Conservation (phyloP, 352 stramenopile genomes). For the Globisporangium apiculatum region DNA sequence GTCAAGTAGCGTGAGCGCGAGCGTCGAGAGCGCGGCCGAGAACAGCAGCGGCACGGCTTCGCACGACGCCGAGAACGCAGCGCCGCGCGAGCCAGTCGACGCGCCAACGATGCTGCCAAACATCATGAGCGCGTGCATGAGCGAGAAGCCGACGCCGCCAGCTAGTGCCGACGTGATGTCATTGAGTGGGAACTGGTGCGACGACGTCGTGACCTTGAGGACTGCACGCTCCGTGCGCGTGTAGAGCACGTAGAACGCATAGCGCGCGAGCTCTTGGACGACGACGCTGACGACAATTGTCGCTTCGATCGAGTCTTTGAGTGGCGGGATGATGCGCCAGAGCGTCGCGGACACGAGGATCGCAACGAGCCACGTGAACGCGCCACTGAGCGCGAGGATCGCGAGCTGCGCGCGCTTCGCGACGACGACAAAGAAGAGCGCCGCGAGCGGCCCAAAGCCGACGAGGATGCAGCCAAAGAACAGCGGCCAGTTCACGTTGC, state of each 20-base stretch:
- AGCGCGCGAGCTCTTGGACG: conserved; percentile 62
- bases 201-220: conserved; percentile 64
- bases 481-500: conserved; percentile 76
- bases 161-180: conserved; percentile 81
- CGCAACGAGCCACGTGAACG: conserved; percentile 77
- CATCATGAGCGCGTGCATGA: conserved; percentile 85
- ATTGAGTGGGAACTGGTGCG: conserved; percentile 78
- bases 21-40: conserved; percentile 51
- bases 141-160: conserved; percentile 66
- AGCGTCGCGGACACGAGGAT: conserved; percentile 71
- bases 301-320: conserved; percentile 67
- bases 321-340: conserved; percentile 66
- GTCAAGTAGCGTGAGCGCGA: conserved; percentile 71
- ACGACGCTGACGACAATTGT: conserved; percentile 68
- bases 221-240: conserved; percentile 65
- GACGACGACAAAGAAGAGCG: conserved; percentile 77
- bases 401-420: conserved; percentile 77
- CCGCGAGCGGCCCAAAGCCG: conserved; percentile 61
- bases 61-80: conserved; percentile 68
- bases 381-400: conserved; percentile 72
- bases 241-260: conserved; percentile 74
- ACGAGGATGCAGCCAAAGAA: conserved; percentile 80
- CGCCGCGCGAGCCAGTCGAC: conserved; percentile 57
- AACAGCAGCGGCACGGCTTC: conserved; percentile 69
- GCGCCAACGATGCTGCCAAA: conserved; percentile 72